Base-by-base conservation (phyloP, 2,329 filamentous ascomycete genomes). In the Anthostomella pinea region DNA sequence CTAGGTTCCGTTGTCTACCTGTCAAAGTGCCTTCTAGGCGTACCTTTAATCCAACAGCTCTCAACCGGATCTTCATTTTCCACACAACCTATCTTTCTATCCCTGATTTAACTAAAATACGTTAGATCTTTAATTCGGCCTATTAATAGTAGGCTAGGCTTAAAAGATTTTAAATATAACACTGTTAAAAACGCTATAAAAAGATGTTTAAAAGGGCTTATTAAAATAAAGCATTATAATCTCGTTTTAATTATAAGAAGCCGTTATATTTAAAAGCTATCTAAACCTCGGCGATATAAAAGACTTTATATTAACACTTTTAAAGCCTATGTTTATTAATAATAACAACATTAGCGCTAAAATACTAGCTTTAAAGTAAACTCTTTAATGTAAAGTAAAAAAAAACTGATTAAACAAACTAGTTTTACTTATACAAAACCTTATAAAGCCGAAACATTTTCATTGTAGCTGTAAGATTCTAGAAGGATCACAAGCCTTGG, bases 241-340 rank as follows among this genome's bases (percentile, higher is more conserved):
- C 33, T 8, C 15, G 25, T 18, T 51, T 69, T n/a, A 53, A 51
- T 41, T 68, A 4, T 21, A 38, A 11, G 59, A 61, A 32, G 54
- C 54, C 1, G 47, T 65, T 16, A 59, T 54, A 2, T 68, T 68
- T 28, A 52, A 65, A 38, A 65, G 56, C 45, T 52, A 65, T 31
- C 63, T 52, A 2, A 65, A 64, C 35, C 51, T 63, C 11, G 52
- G 57, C 3, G 21, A 18, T 23, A 40, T 25, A 20, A 47, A 56
- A 10, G 35, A 56, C 30, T 38, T 25, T 31, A 30, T 57, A 13
- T 54, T 52, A 18, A 26, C 52, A 20, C 43, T 52, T 8, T 17
- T 56, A 15, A 50, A 60, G 23, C 28, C 44, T 9, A 46, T 57
- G 38, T 47, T 50, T 13, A 22, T 55, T 10, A 39, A 17, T 36